phyloP scores from a whole-genome alignment of 768 basidiomycete species.

The Psilocybe sp. region DNA sequence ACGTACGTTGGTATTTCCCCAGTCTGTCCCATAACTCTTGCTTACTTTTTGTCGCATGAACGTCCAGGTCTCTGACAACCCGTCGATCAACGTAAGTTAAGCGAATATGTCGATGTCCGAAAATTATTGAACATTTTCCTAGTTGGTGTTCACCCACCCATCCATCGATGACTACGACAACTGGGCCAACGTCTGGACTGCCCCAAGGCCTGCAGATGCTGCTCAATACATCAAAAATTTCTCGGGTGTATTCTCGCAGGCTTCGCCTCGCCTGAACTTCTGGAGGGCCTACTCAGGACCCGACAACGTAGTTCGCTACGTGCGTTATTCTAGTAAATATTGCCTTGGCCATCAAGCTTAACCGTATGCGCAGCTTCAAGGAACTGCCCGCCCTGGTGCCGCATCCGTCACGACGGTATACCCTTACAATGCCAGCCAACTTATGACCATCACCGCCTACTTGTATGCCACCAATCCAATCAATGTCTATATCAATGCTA shows the following conservation, averaged over 20 bases:
- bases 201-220: constrained; percentile 54
- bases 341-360: background rate
- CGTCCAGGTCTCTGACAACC: constrained; percentile 52
- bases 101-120: background rate
- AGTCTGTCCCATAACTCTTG: background rate
- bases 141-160: constrained; percentile 66
- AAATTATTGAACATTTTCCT: background rate
- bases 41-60: background rate
- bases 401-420: constrained; percentile 45
- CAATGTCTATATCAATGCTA: constrained; percentile 1
- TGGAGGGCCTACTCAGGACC: constrained; percentile 50
- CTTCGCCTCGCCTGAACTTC: constrained; percentile 59
- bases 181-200: constrained; percentile 56
- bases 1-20: constrained; percentile 23
- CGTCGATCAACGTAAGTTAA: constrained; percentile 49
- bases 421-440: constrained; percentile 52
- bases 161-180: constrained; percentile 63
- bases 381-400: constrained; percentile 61
- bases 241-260: constrained; percentile 54
- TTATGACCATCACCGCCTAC: constrained; percentile 64
- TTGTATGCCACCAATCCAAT: constrained; percentile 31
- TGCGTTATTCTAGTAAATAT: background rate
- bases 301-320: constrained; percentile 40
- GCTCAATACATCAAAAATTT: constrained; percentile 49
- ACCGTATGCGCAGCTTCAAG: constrained; percentile 43